phyloP scores from a whole-genome alignment of 1,139 yeast genomes.

The Candida glucosophila region DNA sequence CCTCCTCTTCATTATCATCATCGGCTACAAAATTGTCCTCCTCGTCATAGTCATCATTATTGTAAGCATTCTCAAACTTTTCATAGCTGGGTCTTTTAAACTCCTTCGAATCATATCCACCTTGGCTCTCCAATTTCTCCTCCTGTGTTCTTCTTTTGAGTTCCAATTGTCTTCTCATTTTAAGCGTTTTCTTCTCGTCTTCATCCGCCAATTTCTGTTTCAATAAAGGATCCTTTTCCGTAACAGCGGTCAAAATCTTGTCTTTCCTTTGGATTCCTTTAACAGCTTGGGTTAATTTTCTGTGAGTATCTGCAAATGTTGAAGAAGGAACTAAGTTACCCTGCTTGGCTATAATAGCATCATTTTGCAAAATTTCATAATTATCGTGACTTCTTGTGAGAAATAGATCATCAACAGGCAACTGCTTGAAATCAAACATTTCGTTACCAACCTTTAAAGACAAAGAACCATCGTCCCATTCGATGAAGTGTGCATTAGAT shows the following conservation, averaged over 20 bases:
- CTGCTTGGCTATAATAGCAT: constrained; percentile 39
- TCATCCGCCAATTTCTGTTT: constrained; percentile 76
- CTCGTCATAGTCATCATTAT: constrained; percentile 36
- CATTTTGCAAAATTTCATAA: constrained; percentile 61
- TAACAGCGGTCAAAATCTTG: constrained; percentile 54
- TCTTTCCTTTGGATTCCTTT: constrained; percentile 56
- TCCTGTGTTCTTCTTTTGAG: constrained; percentile 43
- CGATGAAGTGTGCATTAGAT: constrained; percentile 80
- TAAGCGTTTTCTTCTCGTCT: constrained; percentile 61
- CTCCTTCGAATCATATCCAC: constrained; percentile 16
- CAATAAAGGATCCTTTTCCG: constrained; percentile 81
- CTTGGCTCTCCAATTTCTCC: constrained; percentile 27
- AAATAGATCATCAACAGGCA: constrained; percentile 64
- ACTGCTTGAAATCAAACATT: constrained; percentile 66
- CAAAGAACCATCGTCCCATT: constrained; percentile 90
- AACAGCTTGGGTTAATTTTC: constrained; percentile 69
- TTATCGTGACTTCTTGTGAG: constrained; percentile 66
- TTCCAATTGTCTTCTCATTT: constrained; percentile 61
- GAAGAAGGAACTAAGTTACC: constrained; percentile 84
- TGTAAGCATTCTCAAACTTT: constrained; percentile 31
- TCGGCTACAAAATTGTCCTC: constrained; percentile 37
- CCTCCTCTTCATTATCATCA: constrained; percentile 32
- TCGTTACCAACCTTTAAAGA: constrained; percentile 85
- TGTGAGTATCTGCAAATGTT: constrained; percentile 73
- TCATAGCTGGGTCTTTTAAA: constrained; percentile 35